phyloP scores from a whole-genome alignment of 805 yeast genomes.

The Barnettozyma pratensis region DNA sequence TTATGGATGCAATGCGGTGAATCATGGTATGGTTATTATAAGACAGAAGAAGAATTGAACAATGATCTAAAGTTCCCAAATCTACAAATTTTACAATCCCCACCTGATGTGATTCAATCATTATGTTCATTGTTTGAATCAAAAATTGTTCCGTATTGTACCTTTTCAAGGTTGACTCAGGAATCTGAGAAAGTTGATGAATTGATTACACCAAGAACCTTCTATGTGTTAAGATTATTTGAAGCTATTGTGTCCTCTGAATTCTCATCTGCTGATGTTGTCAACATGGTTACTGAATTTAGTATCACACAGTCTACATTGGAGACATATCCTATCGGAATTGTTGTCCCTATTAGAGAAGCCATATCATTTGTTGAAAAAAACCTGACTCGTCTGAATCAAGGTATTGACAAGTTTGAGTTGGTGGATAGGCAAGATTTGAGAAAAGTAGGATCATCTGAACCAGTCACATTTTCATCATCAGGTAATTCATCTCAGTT shows the following conservation, averaged over 20 bases:
- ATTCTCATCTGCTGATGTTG: constrained; percentile 47
- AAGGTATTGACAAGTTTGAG: constrained; percentile 36
- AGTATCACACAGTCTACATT: constrained; percentile 46
- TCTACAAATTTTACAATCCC: constrained; percentile 35
- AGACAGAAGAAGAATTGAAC: constrained; percentile 34
- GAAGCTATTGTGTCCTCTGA: constrained; percentile 55
- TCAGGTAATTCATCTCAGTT: neutral
- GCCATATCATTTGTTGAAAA: constrained; percentile 51
- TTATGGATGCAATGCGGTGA: constrained; percentile 73
- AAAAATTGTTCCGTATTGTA: constrained; percentile 47
- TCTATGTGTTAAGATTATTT: constrained; percentile 51
- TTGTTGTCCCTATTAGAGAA: constrained; percentile 62
- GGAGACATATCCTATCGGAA: constrained; percentile 71
- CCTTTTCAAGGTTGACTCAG: constrained; percentile 63
- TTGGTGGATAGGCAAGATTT: constrained; percentile 69
- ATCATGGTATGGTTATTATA: constrained; percentile 57
- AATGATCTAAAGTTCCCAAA: constrained; percentile 33
- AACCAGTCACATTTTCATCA: constrained; percentile 2
- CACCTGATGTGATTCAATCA: constrained; percentile 57
- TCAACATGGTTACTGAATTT: constrained; percentile 56
- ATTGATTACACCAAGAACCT: constrained; percentile 61
- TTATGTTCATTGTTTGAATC: constrained; percentile 45
- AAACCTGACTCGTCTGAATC: constrained; percentile 44
- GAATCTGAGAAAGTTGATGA: constrained; percentile 57
- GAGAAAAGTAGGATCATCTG: constrained; percentile 21